Evolutionary conservation across 1,139 yeast species (phyloP), one percentile per base, ranked within the genome.

Genomic region (Blastobotrys malaysiensis): DNA sequence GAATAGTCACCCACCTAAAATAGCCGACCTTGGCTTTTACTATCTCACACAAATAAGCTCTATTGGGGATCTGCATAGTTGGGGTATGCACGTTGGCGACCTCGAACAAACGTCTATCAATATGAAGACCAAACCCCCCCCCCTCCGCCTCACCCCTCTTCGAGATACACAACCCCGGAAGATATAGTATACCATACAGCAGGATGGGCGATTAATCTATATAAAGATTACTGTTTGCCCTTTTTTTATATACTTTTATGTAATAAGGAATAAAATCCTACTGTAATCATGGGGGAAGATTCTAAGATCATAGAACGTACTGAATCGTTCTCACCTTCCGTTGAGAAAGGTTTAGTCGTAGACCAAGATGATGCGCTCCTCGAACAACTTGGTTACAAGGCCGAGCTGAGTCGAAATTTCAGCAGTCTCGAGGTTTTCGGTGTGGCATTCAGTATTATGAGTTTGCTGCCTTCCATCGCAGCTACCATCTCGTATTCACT

Each of bases 401-500:
- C 83, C 62, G 91, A 85, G 66, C 80, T 86, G 65, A 81, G 79
- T 62, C 78, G 93, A 65, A 88, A 86, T 61, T 73, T 71, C 60
- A 77, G 87, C 3, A 78, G 85, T 1, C 79, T 85, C 58, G 81
- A 84, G 45, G 88, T 84, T 24, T 70, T 70, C 55, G 72, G 73
- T 18, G 68, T 69, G 22, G 83, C 89, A 13, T 86, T 86, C 69
- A 81, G 88, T 13, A 88, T 86, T 52, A 75, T 86, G 65, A 88
- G 90, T 5, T 73, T 86, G 54, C 74, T 86, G 54, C 91, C 93
- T 1, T 84, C 89, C 9, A 81, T 85, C 46, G 72, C 73, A 1
- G 69, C 77, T 13, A 71, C 74, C 26, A 64, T 76, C 20, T 62
- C 68, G 26, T 69, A 70, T 52, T 70, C 73, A 45, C 61, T 76